Evolutionary conservation across 2,329 filamentous ascomycete genomes (phyloP), one percentile per base, ranked within the genome.

Genomic region (Hypoxylon sp.): DNA sequence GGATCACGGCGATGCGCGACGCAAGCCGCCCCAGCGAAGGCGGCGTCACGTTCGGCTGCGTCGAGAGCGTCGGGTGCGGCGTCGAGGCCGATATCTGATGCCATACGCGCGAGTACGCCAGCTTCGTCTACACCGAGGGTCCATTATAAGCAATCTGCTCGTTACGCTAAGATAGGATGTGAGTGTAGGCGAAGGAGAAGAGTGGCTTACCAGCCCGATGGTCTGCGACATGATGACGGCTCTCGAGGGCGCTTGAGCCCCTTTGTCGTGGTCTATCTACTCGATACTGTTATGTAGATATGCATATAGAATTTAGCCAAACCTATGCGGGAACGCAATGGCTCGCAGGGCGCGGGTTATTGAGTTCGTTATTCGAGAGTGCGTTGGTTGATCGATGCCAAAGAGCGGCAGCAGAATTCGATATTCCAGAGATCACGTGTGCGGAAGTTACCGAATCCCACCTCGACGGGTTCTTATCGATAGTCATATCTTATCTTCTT

Each of bases 41-140:
- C 15, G 86, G 83, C 17, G 87, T 87, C 20, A 86, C 75, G 67
- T 81, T 77, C 66, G 68, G 82, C 73, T 75, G 81, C 60, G 77
- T 87, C 68, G 78, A 86, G 68, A 88, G 84, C 13, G 77, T 81
- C n/a, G 81, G 76, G 70, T 88, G 86, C 75, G 77, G 88, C 66
- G 81, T 82, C 71, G 78, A 91, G 77, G 82, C 95, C 75, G 83
- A 98, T 75, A 87, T 74, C 64, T 90, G 87, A 78, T 99, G 95
- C 95, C 96, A 99, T 80, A 89, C 87, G 70, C 96, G 89, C 41
- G 93, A 93, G 83, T 98, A 99, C 79, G 95, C 94, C 65, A 99
- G 89, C 73, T 91, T 91, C 60, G 95, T 98, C 93, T 98, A 69
- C 38, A 20, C 1, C 4, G n/a, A 11, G 9, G 3, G 4, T 8